These are phyloP conservation scores for Dittrichia graveolens DNA, from an alignment of 129 eudicot genomes.

Conservation along the genomic window DNA sequence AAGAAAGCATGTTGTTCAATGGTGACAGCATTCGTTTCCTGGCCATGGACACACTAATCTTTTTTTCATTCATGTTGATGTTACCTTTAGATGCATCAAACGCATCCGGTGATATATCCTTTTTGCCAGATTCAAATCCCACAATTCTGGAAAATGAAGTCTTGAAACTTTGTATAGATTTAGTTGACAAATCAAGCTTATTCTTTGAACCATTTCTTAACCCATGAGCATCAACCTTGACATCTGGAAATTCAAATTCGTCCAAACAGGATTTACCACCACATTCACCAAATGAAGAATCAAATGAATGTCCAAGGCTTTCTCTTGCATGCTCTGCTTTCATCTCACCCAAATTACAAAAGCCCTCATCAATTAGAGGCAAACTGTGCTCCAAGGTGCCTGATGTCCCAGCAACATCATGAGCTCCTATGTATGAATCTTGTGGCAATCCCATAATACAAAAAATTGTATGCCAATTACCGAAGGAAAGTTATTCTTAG, in stretches of 20 bases:
- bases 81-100: conserved; percentile 25
- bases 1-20: conserved; percentile 41
- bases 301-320: conserved; percentile 29
- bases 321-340: conserved; percentile 28
- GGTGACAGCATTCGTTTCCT: conserved; percentile 76
- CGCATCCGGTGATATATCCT: conserved; percentile 30
- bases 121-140: conserved; percentile 56
- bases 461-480: neutral
- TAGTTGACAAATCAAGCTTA: conserved; percentile 35
- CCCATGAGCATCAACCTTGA: conserved; percentile 24
- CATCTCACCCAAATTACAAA: conserved; percentile 40
- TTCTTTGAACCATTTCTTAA: conserved; percentile 31
- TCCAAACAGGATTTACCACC: conserved; percentile 33
- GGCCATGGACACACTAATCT: conserved; percentile 42
- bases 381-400: conserved; percentile 35
- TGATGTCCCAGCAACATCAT: conserved; percentile 34
- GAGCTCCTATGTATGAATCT: conserved; percentile 42
- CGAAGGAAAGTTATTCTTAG: conserved; percentile 2
- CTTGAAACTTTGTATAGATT: conserved; percentile 39
- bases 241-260: conserved; percentile 36
- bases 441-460: conserved; percentile 82
- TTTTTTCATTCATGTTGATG: conserved; percentile 31
- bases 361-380: conserved; percentile 35
- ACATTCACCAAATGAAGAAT: conserved; percentile 40
- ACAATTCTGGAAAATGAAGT: conserved; percentile 59